Percentiles rank a stretch among this genome's conserved stretches.
Conservation (phyloP, 352 stramenopile species). For the Phytophthora lateralis region DNA sequence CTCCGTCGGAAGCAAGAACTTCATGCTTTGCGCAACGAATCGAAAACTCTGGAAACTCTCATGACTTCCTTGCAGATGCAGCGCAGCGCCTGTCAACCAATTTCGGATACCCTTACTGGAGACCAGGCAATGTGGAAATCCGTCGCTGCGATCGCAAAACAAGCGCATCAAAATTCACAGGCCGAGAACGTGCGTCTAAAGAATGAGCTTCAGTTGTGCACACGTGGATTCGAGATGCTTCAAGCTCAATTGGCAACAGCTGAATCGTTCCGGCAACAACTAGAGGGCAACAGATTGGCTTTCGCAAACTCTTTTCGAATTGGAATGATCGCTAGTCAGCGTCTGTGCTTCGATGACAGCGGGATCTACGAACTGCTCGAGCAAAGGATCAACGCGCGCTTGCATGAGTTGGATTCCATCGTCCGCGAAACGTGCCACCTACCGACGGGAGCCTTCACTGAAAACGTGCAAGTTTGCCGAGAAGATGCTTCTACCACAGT, state of each 20-base stretch:
- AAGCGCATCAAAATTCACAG: constrained; percentile 8
- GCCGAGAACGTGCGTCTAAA: constrained; percentile 18
- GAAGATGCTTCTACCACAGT: neutral
- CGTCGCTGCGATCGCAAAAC: constrained; percentile 15
- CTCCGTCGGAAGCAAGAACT: constrained; percentile 33
- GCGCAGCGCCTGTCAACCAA: neutral
- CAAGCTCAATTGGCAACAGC: constrained; percentile 6
- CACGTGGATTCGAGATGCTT: constrained; percentile 3
- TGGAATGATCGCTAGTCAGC: constrained; percentile 6
- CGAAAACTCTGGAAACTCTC: constrained; percentile 1
- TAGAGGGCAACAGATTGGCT: neutral
- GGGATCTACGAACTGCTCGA: constrained; percentile 17
- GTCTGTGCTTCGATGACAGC: constrained; percentile 7
- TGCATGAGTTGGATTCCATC: constrained; percentile 20
- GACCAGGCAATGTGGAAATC: constrained; percentile 21
- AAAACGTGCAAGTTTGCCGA: constrained; percentile 9
- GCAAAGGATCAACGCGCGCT: constrained; percentile 11
- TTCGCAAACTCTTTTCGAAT: constrained; percentile 12
- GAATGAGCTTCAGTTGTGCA: constrained; percentile 7
- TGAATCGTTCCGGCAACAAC: constrained; percentile 1
- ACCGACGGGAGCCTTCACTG: neutral
- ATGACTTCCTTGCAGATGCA: constrained; percentile 13
- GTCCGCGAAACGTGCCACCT: constrained; percentile 8
- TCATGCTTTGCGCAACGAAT: constrained; percentile 16
- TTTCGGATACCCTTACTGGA: neutral